Evolutionary conservation across 805 yeast species (phyloP), one percentile per base, ranked within the genome.

Genomic region (Kluyveromyces lactis): DNA sequence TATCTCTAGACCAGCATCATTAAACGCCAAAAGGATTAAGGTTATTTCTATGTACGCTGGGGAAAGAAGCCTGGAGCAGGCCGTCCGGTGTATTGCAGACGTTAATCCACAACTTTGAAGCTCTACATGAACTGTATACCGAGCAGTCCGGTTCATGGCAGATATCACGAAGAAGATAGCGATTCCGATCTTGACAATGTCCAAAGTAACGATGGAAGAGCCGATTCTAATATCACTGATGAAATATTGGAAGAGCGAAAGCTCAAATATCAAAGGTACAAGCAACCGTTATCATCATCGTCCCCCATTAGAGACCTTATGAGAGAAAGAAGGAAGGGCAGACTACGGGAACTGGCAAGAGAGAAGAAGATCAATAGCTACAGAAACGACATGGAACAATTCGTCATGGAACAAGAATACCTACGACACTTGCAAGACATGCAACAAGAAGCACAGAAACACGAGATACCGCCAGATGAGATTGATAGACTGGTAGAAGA

Each of bases 311-410:
- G 13, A 34, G 32, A 11, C 26, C 29, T 13, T 36, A 28, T 19
- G 26, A 24, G 29, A 33, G 34, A 28, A 42, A 39, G 13, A 21
- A 27, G 27, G 42, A 36, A 17, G 33, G 28, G 11, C 42, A 34
- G 19, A 30, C 33, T 16, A 10, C 30, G 30, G 4, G 30, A 34
- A 17, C 37, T 34, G n/a, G 30, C 29, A 10, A 16, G 36, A 23
- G 46, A 26, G 42, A 44, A 21, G 28, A 45, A 19, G 38, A 39
- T 29, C 38, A 27, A 6, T 11, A 41, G 21, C 26, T 38, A 9
- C 39, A 24, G 31, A 45, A 61, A 18, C 60, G 39, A 39, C 16
- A 56, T 58, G 62, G 61, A 55, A 35, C 33, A 45, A 4, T 55
- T 56, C 30, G 48, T 58, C 4, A 51, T 55, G 55, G 37, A 43